Conservation (phyloP, 345 rosid species). For the Brassica carinata region DNA sequence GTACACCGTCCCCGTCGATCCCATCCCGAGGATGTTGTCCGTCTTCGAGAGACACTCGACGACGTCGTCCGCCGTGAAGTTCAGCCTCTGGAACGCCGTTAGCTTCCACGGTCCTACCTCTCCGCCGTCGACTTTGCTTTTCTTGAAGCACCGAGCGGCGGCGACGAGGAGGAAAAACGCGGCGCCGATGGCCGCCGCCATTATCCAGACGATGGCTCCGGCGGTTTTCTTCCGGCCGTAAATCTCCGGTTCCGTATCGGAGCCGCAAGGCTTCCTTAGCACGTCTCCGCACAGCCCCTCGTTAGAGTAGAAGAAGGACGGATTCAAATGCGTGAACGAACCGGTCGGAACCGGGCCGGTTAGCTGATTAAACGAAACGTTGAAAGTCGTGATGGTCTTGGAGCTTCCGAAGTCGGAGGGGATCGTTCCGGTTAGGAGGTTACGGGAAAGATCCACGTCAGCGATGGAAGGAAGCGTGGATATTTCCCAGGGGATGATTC, state of each 20-base stretch:
- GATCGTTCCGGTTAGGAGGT: constrained; percentile 77
- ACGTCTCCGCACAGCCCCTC: constrained; percentile 78
- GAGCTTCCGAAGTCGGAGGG: constrained; percentile 84
- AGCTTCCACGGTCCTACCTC: constrained; percentile 89
- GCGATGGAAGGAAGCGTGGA: constrained; percentile 72
- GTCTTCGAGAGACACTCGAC: constrained; percentile 70
- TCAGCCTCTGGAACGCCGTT: constrained; percentile 87
- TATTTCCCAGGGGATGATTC: constrained; percentile 83
- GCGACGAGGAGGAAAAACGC: constrained; percentile 79
- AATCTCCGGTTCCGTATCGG: constrained; percentile 40
- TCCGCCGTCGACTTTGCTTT: constrained; percentile 39
- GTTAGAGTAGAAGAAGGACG: constrained; percentile 76
- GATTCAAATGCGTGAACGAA: constrained; percentile 67
- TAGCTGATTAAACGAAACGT: constrained; percentile 75
- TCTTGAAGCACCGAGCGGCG: constrained; percentile 71
- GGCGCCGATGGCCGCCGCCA: constrained; percentile 84
- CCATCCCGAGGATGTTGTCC: constrained; percentile 91
- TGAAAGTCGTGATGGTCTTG: constrained; percentile 70
- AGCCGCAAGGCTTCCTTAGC: constrained; percentile 58
- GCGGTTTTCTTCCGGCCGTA: constrained; percentile 51
- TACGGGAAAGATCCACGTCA: constrained; percentile 76
- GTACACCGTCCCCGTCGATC: constrained; percentile 90
- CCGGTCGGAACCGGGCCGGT: constrained; percentile 81
- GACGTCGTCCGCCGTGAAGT: constrained; percentile 89
- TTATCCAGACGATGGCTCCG: constrained; percentile 90